These are phyloP conservation scores for Karstenula rhodostoma DNA, from an alignment of 2,329 filamentous ascomycete genomes.

Conservation along the genomic window DNA sequence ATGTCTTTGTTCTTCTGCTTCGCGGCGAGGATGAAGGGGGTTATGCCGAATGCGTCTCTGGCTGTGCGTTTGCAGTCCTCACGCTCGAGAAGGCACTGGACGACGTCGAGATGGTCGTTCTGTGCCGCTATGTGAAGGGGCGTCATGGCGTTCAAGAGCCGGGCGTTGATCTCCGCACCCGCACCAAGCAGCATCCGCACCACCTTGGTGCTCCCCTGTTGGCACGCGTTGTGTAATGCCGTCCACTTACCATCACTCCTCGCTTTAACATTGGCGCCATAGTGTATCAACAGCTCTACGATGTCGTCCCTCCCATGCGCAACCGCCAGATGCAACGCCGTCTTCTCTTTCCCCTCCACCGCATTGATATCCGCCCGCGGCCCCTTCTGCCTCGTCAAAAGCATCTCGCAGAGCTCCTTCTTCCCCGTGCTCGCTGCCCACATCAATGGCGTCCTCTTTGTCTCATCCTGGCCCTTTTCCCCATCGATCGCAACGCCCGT, in stretches of 20 bases:
- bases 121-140: constrained; percentile 50
- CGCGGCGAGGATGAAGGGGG: constrained; percentile 54
- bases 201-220: constrained; percentile 42
- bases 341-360: constrained; percentile 46
- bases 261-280: constrained; percentile 43
- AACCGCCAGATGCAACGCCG: constrained; percentile 45
- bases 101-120: constrained; percentile 46
- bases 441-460: constrained; percentile 63
- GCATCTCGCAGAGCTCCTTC: constrained; percentile 57
- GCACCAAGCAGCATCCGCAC: constrained; percentile 39
- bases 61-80: constrained; percentile 47
- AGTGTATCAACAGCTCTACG: constrained; percentile 40
- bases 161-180: constrained; percentile 46
- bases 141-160: constrained; percentile 45
- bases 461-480: constrained; percentile 50
- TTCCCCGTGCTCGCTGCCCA: constrained; percentile 68
- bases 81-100: constrained; percentile 46
- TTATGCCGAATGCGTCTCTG: constrained; percentile 55
- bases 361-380: constrained; percentile 46
- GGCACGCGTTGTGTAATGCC: constrained; percentile 46
- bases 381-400: constrained; percentile 48
- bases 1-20: constrained; percentile 52
- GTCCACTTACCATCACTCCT: constrained; percentile 47
- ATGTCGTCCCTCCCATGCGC: constrained; percentile 48
- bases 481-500: constrained; percentile 53